These are phyloP conservation scores for Thermomyces lanuginosus DNA, from an alignment of 2,329 filamentous ascomycete species.

Conservation along the genomic window DNA sequence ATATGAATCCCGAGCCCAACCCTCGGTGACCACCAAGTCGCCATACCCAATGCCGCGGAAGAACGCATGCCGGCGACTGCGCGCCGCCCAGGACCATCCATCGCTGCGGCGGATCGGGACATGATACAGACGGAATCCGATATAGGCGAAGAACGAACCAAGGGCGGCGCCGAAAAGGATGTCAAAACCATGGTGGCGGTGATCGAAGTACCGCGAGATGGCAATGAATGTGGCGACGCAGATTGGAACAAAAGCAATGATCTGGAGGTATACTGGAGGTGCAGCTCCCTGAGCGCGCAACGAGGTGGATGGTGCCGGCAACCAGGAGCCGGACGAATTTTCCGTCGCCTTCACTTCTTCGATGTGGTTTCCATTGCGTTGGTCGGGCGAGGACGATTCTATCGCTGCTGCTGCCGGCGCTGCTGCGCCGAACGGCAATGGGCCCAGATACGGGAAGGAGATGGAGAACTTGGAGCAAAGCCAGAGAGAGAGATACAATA, in stretches of 20 bases:
- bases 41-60: conserved; percentile 18
- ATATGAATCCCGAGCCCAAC: too few species aligned
- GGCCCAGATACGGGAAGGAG: conserved; percentile 27
- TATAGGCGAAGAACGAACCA: conserved; percentile 52
- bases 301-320: conserved; percentile 23
- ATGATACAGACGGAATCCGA: conserved; percentile 75
- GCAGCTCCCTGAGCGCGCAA: conserved; percentile 61
- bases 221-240: conserved; percentile 64
- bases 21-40: conserved; percentile 15
- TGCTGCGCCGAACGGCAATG: conserved; percentile 13
- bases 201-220: conserved; percentile 76
- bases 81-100: conserved; percentile 78
- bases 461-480: conserved; percentile 46
- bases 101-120: conserved; percentile 60
- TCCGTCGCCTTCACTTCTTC: neutral
- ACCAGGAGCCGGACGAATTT: conserved; percentile 1
- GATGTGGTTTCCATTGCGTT: too few species aligned
- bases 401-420: conserved; percentile 5
- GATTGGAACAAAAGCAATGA: conserved; percentile 54
- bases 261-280: conserved; percentile 63
- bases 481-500: conserved; percentile 76
- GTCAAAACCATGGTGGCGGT: conserved; percentile 83
- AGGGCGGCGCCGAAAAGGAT: conserved; percentile 73
- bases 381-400: too few species aligned
- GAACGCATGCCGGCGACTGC: conserved; percentile 57